Percentiles rank a stretch among this genome's conserved stretches.
Evolutionary conservation across 768 basidiomycete genomes (phyloP).

Genomic region (Daedaleopsis sinensis): DNA sequence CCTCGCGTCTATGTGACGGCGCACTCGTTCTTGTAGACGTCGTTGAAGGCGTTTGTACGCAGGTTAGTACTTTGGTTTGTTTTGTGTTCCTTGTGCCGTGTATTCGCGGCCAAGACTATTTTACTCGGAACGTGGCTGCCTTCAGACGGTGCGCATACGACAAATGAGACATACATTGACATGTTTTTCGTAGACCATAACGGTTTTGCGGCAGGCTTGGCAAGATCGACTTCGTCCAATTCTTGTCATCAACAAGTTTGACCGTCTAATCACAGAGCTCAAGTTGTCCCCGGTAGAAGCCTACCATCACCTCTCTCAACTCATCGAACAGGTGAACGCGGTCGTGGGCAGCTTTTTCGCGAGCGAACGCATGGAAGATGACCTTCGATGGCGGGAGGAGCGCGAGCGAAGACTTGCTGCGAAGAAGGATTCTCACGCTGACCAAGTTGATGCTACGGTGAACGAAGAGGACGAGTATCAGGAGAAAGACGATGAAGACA

Average conservation of each 20-base stretch:
- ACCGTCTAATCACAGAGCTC: constrained; percentile 92
- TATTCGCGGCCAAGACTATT: no score
- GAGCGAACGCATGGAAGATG: constrained; percentile 95
- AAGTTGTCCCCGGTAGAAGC: constrained; percentile 90
- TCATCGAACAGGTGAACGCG: constrained; percentile 97
- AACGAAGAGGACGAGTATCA: constrained; percentile 74
- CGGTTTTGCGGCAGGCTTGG: constrained; percentile 95
- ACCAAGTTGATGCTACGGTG: constrained; percentile 50
- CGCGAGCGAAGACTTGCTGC: constrained; percentile 78
- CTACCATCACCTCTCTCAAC: constrained; percentile 88
- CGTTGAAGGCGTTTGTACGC: constrained; percentile 97
- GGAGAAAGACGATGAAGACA: constrained; percentile 96
- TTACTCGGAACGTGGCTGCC: neutral
- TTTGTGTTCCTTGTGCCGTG: no score
- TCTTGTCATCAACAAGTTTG: constrained; percentile 96
- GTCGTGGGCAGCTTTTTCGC: constrained; percentile 98
- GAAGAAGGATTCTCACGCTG: constrained; percentile 71
- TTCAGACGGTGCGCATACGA: neutral
- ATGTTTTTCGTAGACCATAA: constrained; percentile 68
- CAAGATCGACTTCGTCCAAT: constrained; percentile 85
- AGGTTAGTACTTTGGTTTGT: constrained; percentile 53
- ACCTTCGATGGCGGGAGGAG: constrained; percentile 91
- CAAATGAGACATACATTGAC: neutral
- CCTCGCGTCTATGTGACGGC: constrained; percentile 92
- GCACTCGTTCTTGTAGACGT: constrained; percentile 95